phyloP scores from a whole-genome alignment of 2,329 filamentous ascomycete species.

The Hymenoscyphus occultus region DNA sequence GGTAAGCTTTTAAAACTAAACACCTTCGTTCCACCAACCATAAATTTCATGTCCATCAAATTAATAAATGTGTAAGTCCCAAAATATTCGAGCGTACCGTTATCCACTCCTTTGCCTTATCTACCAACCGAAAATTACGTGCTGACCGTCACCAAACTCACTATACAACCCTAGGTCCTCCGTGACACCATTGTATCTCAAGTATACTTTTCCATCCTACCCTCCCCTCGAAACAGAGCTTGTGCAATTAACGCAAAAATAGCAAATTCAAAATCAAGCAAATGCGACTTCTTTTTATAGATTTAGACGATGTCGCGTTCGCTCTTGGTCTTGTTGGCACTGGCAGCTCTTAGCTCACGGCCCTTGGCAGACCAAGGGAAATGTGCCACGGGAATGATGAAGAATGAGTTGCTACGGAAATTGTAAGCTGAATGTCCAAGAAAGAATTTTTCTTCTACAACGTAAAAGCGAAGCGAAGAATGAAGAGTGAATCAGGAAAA shows the following conservation, averaged over 20 bases:
- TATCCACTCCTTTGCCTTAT: neutral
- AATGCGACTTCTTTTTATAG: neutral
- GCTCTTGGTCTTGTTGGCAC: conserved; percentile 50
- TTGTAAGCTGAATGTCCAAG: neutral
- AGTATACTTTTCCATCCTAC: neutral
- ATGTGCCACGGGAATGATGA: conserved; percentile 86
- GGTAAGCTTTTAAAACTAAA: neutral
- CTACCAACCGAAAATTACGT: neutral
- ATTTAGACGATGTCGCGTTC: conserved; percentile 37
- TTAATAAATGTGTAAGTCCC: neutral
- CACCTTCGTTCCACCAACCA: neutral
- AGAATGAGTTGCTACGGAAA: conserved; percentile 70
- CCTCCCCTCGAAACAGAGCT: neutral
- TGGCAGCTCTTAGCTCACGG: conserved; percentile 51
- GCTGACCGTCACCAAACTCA: neutral
- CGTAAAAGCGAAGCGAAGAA: too few relatives aligned
- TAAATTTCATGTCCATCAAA: neutral
- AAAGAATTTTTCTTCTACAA: too few relatives aligned
- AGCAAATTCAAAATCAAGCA: neutral
- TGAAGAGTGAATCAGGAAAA: neutral
- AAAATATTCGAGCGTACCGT: neutral
- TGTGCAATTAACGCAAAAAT: neutral
- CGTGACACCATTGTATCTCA: too few relatives aligned
- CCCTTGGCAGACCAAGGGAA: conserved; percentile 91
- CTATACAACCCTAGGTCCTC: too few relatives aligned